These are phyloP conservation scores for Lodderomyces jiufengensis DNA, from an alignment of 1,139 yeast genomes.

Conservation along the genomic window DNA sequence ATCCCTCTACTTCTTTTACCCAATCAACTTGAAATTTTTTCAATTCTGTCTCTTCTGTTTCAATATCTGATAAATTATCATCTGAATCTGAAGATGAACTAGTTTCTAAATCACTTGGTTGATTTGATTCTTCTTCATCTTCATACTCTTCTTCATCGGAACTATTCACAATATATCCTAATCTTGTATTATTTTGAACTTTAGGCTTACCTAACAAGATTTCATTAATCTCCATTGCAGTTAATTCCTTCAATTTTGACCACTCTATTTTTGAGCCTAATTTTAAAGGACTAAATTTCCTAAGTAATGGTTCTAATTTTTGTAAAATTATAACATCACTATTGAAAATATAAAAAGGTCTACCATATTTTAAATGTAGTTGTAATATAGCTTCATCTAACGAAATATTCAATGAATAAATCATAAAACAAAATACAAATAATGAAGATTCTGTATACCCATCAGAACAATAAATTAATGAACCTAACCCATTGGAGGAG, in stretches of 20 bases:
- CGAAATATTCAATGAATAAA: constrained; percentile 59
- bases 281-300: constrained; percentile 49
- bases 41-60: background rate
- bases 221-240: constrained; percentile 32
- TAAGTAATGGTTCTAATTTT: constrained; percentile 59
- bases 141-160: constrained; percentile 3
- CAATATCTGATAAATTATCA: constrained; percentile 5
- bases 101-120: constrained; percentile 1
- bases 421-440: constrained; percentile 63
- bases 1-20: constrained; percentile 52
- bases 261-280: constrained; percentile 16
- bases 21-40: constrained; percentile 20
- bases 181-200: constrained; percentile 15
- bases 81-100: no score
- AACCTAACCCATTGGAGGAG: constrained; percentile 18
- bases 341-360: constrained; percentile 83
- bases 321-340: constrained; percentile 66
- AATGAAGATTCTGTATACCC: constrained; percentile 92
- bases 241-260: constrained; percentile 27
- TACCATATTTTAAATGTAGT: constrained; percentile 57
- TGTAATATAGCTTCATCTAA: constrained; percentile 52
- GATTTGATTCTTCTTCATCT: constrained; percentile 3
- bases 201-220: constrained; percentile 24
- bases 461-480: constrained; percentile 75
- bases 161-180: constrained; percentile 8